Conservation (phyloP, 441 rosid species). For the Euphorbia schlechtendalii region DNA sequence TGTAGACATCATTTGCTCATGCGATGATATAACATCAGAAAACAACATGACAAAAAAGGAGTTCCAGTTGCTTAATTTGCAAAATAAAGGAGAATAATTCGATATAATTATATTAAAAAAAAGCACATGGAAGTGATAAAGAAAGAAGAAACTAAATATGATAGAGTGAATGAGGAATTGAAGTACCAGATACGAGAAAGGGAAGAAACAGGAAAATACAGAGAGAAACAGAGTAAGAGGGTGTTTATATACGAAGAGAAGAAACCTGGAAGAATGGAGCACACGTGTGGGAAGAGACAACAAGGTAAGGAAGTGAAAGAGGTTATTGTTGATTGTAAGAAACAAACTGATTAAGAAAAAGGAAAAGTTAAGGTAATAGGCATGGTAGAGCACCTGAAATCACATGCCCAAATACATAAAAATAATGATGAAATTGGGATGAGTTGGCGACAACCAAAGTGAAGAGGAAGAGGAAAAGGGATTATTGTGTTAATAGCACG, state of each 20-base stretch:
- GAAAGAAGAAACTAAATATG: no score
- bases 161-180: no score
- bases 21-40: neutral
- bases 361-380: conserved; percentile 1
- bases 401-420: conserved; percentile 30
- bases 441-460: conserved; percentile 20
- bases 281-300: conserved; percentile 2
- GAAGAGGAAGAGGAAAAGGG: neutral
- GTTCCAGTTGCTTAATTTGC: neutral
- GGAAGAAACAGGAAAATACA: neutral
- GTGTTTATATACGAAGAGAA: neutral
- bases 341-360: neutral
- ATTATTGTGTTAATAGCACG: conserved; percentile 16
- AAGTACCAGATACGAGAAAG: no score
- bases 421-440: conserved; percentile 8
- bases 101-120: neutral
- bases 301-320: conserved; percentile 17
- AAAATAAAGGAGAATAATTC: neutral
- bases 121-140: neutral
- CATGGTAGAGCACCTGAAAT: conserved; percentile 19
- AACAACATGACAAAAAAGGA: neutral
- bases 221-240: neutral
- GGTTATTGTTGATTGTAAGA: conserved; percentile 21
- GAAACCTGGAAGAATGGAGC: neutral
- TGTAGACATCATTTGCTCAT: neutral